These are phyloP conservation scores for Mucor circinelloides DNA, from an alignment of 371 early-diverging fungal species.

Conservation along the genomic window DNA sequence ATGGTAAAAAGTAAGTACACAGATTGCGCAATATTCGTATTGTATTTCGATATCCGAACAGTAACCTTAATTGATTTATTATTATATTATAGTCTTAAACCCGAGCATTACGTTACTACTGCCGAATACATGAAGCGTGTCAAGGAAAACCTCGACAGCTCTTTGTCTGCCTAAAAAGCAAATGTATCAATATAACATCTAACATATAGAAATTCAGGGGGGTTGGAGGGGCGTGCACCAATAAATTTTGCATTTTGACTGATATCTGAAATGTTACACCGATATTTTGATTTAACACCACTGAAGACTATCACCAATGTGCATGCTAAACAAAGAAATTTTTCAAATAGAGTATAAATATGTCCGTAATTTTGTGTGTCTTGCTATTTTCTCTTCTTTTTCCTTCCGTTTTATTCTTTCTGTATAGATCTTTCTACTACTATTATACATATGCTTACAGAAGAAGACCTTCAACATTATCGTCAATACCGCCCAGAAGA, in stretches of 20 bases:
- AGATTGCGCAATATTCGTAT: conserved; percentile 15
- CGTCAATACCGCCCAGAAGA: background rate
- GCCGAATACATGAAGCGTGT: conserved; percentile 79
- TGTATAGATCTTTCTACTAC: background rate
- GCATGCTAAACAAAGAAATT: background rate
- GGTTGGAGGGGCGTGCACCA: background rate
- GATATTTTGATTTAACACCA: background rate
- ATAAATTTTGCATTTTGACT: background rate
- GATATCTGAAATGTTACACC: conserved; percentile 1
- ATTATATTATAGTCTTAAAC: conserved; percentile 45
- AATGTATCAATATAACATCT: background rate
- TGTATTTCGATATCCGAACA: background rate
- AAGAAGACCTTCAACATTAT: background rate
- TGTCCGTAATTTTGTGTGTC: background rate
- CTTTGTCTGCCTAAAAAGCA: conserved; percentile 4
- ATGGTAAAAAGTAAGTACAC: conserved; percentile 66
- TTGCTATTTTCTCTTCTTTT: background rate
- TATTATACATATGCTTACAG: background rate
- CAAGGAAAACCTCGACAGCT: conserved; percentile 63
- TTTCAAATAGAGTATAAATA: background rate
- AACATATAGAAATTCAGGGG: background rate
- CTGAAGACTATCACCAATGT: background rate
- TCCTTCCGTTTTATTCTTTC: background rate
- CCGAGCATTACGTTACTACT: conserved; percentile 79
- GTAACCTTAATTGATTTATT: conserved; percentile 12